Evolutionary conservation across 202 grass and related monocot genomes (phyloP).

Genomic region (Saccharum hybrid): DNA sequence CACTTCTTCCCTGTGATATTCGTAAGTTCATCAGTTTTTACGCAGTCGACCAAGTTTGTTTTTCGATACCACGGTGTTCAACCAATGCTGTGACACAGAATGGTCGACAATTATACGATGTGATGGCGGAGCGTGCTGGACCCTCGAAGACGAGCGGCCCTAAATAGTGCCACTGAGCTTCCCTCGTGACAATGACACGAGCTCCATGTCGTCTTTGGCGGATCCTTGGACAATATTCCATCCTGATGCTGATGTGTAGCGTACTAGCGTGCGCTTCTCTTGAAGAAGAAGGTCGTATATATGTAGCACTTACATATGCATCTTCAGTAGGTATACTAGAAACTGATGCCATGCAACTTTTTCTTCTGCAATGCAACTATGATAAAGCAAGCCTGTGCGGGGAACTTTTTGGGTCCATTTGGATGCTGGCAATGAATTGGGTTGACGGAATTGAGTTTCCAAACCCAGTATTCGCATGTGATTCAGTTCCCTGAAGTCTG

Average conservation of each 20-base stretch:
- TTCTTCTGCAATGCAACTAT: background rate
- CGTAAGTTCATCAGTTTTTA: slow-evolving; percentile 46
- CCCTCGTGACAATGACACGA: background rate
- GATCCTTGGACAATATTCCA: too few species aligned
- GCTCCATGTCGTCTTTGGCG: too few species aligned
- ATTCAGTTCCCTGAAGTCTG: too few species aligned
- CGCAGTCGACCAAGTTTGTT: background rate
- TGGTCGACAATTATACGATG: slow-evolving; percentile 78
- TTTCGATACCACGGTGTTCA: slow-evolving; percentile 8
- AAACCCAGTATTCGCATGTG: too few species aligned
- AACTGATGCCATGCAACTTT: background rate
- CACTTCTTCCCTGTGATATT: slow-evolving; percentile 99
- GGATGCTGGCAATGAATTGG: background rate
- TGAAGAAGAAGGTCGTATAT: background rate
- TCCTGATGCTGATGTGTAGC: background rate
- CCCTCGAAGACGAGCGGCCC: slow-evolving; percentile 78
- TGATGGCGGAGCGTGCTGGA: slow-evolving; percentile 87
- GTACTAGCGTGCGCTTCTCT: background rate
- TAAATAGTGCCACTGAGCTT: slow-evolving; percentile 36
- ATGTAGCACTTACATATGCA: too few species aligned
- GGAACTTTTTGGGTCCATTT: background rate
- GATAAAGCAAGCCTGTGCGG: background rate
- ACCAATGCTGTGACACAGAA: slow-evolving; percentile 54
- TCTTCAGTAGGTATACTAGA: too few species aligned
- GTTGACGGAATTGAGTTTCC: too few species aligned